A percentile compares a stretch with the other conserved stretches of the same genome.
phyloP scores from a whole-genome alignment of 2,329 filamentous ascomycete genomes.

The Ophiostoma sp. region DNA sequence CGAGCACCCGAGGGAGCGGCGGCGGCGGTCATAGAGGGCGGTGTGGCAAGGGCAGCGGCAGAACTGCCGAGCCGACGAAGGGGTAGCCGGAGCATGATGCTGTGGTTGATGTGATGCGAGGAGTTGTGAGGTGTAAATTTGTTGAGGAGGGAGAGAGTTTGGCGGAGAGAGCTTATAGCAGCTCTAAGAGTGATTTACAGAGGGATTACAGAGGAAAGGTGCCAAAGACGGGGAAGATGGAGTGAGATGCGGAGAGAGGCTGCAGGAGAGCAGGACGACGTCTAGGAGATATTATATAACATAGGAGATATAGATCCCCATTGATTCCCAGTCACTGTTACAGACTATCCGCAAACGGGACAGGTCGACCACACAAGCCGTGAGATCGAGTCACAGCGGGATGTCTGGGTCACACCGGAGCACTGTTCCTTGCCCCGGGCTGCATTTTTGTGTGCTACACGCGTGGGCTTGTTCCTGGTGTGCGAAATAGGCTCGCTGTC shows the following conservation, averaged over 20 bases:
- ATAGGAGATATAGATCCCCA: not conserved
- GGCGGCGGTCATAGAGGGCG: not conserved
- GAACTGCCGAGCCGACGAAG: slow-evolving; percentile 39
- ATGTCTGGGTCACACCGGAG: slow-evolving; percentile 14
- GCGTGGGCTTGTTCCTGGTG: not conserved
- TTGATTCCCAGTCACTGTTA: not conserved
- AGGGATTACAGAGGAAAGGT: not conserved
- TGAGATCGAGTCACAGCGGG: slow-evolving; percentile 15
- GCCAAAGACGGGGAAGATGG: slow-evolving; percentile 13
- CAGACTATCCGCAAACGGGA: not conserved
- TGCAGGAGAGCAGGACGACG: not conserved
- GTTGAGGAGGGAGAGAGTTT: not conserved
- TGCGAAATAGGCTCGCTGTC: slow-evolving; percentile 12
- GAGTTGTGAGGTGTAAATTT: slow-evolving; percentile 12
- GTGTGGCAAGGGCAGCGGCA: slow-evolving; percentile 28
- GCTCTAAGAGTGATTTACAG: not conserved
- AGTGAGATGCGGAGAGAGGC: not conserved
- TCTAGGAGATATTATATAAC: not conserved
- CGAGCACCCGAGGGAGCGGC: slow-evolving; percentile 19
- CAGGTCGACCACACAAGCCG: not conserved
- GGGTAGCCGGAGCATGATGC: slow-evolving; percentile 44
- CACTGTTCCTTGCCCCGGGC: slow-evolving; percentile 15
- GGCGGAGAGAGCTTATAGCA: not conserved
- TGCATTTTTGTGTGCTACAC: slow-evolving; percentile 9
- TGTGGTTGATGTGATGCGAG: slow-evolving; percentile 18